Evolutionary conservation across 148 eudicot genomes (phyloP).

Genomic region (Chenopodium quinoa): DNA sequence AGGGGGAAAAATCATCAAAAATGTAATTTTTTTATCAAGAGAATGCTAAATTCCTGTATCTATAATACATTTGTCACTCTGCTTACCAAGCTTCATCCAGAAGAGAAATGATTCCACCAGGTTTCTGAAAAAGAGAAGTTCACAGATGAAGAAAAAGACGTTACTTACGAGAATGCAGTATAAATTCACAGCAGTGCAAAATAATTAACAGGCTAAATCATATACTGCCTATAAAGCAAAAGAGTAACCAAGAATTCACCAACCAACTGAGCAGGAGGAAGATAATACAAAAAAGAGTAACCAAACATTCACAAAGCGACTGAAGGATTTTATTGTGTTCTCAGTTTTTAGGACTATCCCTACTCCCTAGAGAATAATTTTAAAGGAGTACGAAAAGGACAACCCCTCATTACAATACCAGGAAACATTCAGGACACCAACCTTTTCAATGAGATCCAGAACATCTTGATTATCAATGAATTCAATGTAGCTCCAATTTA

Average conservation of each 20-base stretch:
- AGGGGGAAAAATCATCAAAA: constrained; percentile 14
- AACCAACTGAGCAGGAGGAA: too few relatives aligned
- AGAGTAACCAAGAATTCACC: background rate
- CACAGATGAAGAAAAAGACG: background rate
- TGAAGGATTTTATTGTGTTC: too few relatives aligned
- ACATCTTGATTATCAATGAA: constrained; percentile 94
- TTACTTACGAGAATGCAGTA: background rate
- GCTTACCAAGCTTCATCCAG: constrained; percentile 99
- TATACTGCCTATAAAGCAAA: background rate
- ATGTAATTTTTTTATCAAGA: constrained; percentile 16
- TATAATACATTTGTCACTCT: background rate
- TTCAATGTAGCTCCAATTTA: constrained; percentile 99
- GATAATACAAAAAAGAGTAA: too few relatives aligned
- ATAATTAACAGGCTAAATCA: background rate
- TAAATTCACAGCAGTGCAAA: background rate
- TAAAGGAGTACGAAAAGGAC: background rate
- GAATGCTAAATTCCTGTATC: constrained; percentile 1
- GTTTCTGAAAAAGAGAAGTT: constrained; percentile 60
- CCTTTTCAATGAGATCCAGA: constrained; percentile 98
- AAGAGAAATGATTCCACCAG: constrained; percentile 97
- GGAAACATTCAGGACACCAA: constrained; percentile 30
- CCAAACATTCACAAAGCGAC: too few relatives aligned
- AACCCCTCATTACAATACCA: background rate
- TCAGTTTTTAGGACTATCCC: background rate
- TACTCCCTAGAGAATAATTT: background rate